A percentile compares a stretch with the other conserved stretches of the same genome.
Conservation (phyloP, 495 filamentous ascomycete genomes). For the Daldinia childiae region DNA sequence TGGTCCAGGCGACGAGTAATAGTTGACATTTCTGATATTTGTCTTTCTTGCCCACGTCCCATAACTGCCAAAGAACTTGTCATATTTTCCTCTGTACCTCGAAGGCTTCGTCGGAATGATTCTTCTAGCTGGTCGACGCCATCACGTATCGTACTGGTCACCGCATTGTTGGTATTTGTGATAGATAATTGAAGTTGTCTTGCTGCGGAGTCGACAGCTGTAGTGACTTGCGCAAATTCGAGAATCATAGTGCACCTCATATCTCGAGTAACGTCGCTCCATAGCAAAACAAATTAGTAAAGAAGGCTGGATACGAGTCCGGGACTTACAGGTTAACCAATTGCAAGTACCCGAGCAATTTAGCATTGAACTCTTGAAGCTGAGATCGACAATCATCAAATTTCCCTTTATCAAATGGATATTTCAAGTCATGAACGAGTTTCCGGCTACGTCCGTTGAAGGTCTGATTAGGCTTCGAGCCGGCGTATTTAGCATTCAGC, state of each 20-base stretch:
- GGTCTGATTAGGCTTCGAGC: not conserved
- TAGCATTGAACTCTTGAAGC: constrained; percentile 15
- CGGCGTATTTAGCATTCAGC: constrained; percentile 11
- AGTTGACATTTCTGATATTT: not conserved
- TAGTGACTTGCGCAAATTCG: not conserved
- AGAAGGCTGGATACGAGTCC: not conserved
- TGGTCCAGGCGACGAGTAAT: not conserved
- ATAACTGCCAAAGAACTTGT: no score
- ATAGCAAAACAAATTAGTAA: not conserved
- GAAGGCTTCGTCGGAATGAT: not conserved
- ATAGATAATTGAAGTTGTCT: constrained; percentile 7
- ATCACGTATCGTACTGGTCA: not conserved
- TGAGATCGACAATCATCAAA: constrained; percentile 19
- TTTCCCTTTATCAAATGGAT: constrained; percentile 16
- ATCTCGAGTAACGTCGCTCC: constrained; percentile 20
- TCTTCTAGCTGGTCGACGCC: not conserved
- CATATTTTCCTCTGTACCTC: not conserved
- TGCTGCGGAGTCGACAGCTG: not conserved
- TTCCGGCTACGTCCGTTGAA: constrained; percentile 9
- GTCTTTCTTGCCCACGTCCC: no score
- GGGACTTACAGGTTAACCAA: constrained; percentile 19
- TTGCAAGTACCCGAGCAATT: constrained; percentile 10
- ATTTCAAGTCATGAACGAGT: constrained; percentile 9
- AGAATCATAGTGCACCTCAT: not conserved
- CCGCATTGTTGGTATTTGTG: not conserved